Evolutionary conservation across 192 early-diverging fungal genomes (phyloP).

Genomic region (Coemansia interrupta): DNA sequence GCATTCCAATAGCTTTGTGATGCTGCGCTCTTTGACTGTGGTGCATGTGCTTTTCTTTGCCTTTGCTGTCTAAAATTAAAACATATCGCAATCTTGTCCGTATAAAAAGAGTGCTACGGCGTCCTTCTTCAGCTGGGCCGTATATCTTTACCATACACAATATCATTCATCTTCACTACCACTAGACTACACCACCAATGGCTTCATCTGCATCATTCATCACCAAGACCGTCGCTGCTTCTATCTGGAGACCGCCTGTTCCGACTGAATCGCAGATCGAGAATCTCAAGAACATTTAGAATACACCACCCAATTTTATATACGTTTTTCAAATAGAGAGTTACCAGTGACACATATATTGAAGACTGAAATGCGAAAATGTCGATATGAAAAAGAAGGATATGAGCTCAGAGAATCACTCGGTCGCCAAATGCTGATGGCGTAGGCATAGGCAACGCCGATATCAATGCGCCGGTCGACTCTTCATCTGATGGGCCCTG

Average conservation of each 20-base stretch:
- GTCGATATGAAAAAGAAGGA: constrained; percentile 1
- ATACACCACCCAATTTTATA: not conserved
- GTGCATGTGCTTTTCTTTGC: too few species aligned
- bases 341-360: not conserved
- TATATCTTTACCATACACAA: too few species aligned
- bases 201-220: not conserved
- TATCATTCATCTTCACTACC: too few species aligned
- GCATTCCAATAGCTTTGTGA: too few species aligned
- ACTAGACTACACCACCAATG: not conserved
- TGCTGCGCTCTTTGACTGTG: too few species aligned
- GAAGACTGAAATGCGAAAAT: constrained; percentile 1
- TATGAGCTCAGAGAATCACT: constrained; percentile 26
- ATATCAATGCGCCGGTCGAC: constrained; percentile 26
- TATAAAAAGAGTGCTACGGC: too few species aligned
- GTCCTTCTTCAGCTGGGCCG: too few species aligned
- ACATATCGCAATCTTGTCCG: too few species aligned
- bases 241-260: constrained; percentile 17
- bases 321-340: constrained; percentile 2
- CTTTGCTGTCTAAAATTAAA: too few species aligned
- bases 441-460: constrained; percentile 39
- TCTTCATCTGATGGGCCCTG: constrained; percentile 14
- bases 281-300: constrained; percentile 6
- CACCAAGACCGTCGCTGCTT: not conserved
- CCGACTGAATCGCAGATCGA: constrained; percentile 27
- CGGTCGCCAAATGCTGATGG: constrained; percentile 11